A percentile compares a stretch with the other conserved stretches of the same genome.
phyloP scores from a whole-genome alignment of 768 basidiomycete genomes.

The Trichaptum fuscoviolaceum region DNA sequence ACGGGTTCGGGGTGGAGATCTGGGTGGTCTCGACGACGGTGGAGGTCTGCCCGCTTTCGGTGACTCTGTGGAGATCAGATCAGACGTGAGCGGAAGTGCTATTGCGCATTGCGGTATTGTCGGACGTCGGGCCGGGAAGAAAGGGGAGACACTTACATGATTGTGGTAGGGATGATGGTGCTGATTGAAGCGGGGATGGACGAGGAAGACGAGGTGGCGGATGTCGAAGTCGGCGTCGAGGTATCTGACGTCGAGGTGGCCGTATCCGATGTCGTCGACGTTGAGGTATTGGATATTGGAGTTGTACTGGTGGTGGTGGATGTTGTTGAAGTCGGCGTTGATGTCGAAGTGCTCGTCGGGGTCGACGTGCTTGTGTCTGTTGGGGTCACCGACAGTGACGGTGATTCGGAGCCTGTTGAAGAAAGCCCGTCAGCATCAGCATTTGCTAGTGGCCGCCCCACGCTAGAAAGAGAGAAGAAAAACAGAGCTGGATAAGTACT shows the following conservation, averaged over 20 bases:
- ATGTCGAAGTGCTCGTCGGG: not conserved
- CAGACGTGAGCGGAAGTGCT: not conserved
- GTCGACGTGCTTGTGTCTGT: not conserved
- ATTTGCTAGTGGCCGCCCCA: not conserved
- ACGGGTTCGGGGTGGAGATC: conserved; percentile 3
- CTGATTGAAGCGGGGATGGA: not conserved
- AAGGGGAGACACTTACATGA: not conserved
- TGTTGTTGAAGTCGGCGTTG: not conserved
- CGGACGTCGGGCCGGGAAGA: not conserved
- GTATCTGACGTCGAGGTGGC: not conserved
- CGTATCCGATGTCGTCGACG: not conserved
- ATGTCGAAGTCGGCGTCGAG: not conserved
- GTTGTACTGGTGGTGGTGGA: not conserved
- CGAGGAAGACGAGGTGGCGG: not conserved
- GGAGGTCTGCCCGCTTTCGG: not conserved
- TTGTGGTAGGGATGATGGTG: conserved; percentile 3
- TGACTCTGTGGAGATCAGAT: not conserved
- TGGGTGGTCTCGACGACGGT: not conserved
- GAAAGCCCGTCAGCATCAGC: not conserved
- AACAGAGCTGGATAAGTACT: not conserved
- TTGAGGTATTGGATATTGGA: not conserved
- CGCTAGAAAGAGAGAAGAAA: not conserved
- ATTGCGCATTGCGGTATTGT: not conserved
- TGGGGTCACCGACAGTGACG: not conserved
- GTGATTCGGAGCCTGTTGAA: not conserved